Base-by-base conservation (phyloP, 768 basidiomycete genomes). In the Butyriboletus loyo region DNA sequence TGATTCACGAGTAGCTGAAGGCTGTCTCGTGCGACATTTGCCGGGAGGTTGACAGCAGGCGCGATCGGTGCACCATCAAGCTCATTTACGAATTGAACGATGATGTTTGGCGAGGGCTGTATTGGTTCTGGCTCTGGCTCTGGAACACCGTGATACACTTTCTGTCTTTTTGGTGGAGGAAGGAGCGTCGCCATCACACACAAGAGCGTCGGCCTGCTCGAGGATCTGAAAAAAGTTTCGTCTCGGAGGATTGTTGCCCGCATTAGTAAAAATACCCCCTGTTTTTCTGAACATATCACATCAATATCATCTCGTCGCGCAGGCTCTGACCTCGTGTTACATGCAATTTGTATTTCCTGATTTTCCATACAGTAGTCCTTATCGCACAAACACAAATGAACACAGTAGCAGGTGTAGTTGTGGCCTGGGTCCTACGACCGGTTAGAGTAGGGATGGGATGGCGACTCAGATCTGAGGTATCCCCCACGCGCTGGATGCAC, bases 31-130 rank as follows among this genome's bases (percentile, higher is more conserved):
- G 85, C 81, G 9, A 95, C 79, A 72, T 94, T 88, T 24, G 95
- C 90, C 13, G 93, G 95, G 43, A 98, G 72, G 69, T 84, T 92
- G 65, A 98, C 85, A 0, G 89, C 84, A 46, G 95, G 93, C 22
- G 93, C 95, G 21, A 98, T 75, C 4, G 84, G 72, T 52, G 76
- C 73, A 0, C 86, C 92, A 69, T 95, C 88, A 46, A 94, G 87
- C 52, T 95, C 91, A 4, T 87, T 88, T 25, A 94, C 85, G 67
- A 98, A 98, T 64, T 96, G 92, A 21, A 97, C 93, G 15, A 98
- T 80, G 51, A 98, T 74, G 56, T 86, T 85, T 0, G 86, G 83
- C 1, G 84, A 76, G 10, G 73, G 70, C 53, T 70, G 67, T 15
- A 68, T 60, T 5, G 70, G 66, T 51, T 83, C 80, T 53, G 75